phyloP scores from a whole-genome alignment of 306 rosid species.

The Erythrophleum fordii region DNA sequence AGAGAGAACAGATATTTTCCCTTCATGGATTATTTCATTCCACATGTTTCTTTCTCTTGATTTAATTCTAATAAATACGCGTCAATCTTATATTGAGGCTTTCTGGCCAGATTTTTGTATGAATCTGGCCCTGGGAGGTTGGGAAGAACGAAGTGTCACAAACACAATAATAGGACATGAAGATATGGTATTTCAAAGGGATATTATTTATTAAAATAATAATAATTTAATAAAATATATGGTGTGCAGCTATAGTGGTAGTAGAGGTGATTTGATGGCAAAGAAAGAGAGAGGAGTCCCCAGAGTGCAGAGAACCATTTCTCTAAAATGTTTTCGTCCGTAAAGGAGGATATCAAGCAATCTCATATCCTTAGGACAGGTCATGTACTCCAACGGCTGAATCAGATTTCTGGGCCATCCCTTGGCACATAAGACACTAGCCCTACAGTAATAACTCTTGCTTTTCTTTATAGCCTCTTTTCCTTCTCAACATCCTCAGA shows the following conservation, averaged over 20 bases:
- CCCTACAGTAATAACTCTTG: conserved; percentile 3
- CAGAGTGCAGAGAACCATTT: conserved; percentile 20
- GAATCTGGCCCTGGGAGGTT: background rate
- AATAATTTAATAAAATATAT: background rate
- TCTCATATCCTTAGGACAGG: conserved; percentile 31
- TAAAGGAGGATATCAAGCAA: background rate
- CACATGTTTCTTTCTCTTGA: background rate
- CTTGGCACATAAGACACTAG: conserved; percentile 3
- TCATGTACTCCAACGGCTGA: conserved; percentile 2
- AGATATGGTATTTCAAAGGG: background rate
- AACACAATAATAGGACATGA: conserved; percentile 28
- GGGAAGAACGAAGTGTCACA: conserved; percentile 11
- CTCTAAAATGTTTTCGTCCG: conserved; percentile 9
- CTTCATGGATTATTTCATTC: background rate
- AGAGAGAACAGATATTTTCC: background rate
- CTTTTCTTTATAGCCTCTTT: no score
- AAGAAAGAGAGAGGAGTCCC: conserved; percentile 6
- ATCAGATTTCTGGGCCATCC: conserved; percentile 41
- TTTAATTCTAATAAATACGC: conserved; percentile 3
- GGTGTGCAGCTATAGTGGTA: conserved; percentile 11
- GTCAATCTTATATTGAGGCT: conserved; percentile 3
- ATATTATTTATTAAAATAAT: background rate
- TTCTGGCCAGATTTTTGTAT: conserved; percentile 26
- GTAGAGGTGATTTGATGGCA: background rate
- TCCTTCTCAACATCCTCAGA: background rate